Base-by-base conservation (phyloP, 495 filamentous ascomycete species). In the Chaetomium cochliodes region DNA sequence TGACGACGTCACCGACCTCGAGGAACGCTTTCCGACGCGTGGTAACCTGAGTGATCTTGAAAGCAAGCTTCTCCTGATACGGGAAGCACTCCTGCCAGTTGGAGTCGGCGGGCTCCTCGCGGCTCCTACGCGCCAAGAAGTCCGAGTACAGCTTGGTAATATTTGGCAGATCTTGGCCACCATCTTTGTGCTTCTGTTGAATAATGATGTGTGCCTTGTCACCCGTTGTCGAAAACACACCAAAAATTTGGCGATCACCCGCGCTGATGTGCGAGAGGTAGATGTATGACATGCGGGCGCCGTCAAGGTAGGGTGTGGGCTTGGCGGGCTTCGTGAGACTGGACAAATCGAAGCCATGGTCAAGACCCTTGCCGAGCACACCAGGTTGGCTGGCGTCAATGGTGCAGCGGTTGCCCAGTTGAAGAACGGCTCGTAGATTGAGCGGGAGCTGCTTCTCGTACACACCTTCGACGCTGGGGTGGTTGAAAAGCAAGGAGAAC, bases 391-490 rank as follows among this genome's bases (percentile, higher is more conserved):
- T 87, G 65, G 96, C 88, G 72, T 99, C 93, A 70, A 98, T 97
- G 18, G 93, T 97, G 76, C 94, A 99, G n/a, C 88, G 78, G 72
- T 88, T 96, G 47, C 94, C 94, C 2, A 99, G 82, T 68, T 96
- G 88, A 18, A 99, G 82, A 39, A 98, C 81, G 13, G 92, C 94
- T 49, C 93, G 84, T 30, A 93, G 80, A 64, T 88, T 90, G 37
- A 96, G 79, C 11, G 96, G 91, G 5, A 99, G 82, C 65, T 96
- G 89, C 72, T 88, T 93, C 72, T 99, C 96, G 72, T 99, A 99
- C 18, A 98, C 90, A 28, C 96, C 94, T 74, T 99, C 94, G 6
- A 98, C 89, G 71, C 92, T 97, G 0, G 92, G 87, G 74, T 99
- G 94, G 65, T 93, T 89, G 78, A 96, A 91, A 16, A 98, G 81